Evolutionary conservation across 345 rosid species (phyloP).

Genomic region (Clarkia xantiana): DNA sequence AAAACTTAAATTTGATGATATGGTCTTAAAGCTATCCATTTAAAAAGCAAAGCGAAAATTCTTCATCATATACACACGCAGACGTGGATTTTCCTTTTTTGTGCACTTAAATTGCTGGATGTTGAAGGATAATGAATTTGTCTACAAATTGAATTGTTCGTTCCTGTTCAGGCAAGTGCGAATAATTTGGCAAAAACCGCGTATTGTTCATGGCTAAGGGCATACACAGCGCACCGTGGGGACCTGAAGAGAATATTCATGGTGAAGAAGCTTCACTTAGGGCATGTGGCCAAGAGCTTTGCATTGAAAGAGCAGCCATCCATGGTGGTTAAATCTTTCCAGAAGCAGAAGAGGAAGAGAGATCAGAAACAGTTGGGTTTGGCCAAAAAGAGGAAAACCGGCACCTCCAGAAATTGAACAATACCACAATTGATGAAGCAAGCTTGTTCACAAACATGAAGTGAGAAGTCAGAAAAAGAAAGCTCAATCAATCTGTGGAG

Average conservation of each 20-base stretch:
- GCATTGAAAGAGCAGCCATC: conserved; percentile 87
- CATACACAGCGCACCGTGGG: conserved; percentile 83
- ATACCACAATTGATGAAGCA: no score
- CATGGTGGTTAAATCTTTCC: conserved; percentile 60
- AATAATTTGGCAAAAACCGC: conserved; percentile 64
- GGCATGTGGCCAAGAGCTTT: conserved; percentile 97
- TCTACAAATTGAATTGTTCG: conserved; percentile 1
- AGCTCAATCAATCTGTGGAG: no score
- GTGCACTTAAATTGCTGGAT: not conserved
- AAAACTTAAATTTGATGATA: no score
- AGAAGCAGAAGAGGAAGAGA: conserved; percentile 64
- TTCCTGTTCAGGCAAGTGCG: conserved; percentile 40
- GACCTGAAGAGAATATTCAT: conserved; percentile 73
- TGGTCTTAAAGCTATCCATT: no score
- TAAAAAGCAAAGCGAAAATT: no score
- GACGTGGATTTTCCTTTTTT: not conserved
- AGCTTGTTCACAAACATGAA: no score
- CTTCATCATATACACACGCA: not conserved
- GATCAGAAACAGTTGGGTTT: conserved; percentile 42
- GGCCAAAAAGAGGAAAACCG: conserved; percentile 25
- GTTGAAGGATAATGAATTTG: no score
- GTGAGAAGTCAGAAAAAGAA: no score
- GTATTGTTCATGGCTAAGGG: conserved; percentile 85
- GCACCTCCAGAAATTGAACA: no score
- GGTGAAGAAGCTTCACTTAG: conserved; percentile 88